Percentiles rank a stretch among this genome's conserved stretches.
Conservation (phyloP, 2,329 filamentous ascomycete species). For the Aureobasidium musti region DNA sequence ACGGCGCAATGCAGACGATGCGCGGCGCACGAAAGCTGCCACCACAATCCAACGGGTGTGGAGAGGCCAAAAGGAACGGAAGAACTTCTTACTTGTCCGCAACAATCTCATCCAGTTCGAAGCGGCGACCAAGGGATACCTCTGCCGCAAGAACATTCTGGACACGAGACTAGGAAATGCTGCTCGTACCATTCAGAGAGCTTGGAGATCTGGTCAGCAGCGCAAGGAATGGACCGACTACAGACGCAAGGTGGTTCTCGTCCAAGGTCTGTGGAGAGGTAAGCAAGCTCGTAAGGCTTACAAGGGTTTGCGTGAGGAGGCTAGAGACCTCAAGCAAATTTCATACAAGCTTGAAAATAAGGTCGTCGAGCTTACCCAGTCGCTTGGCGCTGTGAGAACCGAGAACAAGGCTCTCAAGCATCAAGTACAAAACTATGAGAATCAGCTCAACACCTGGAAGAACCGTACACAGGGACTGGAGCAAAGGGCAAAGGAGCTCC, state of each 20-base stretch:
- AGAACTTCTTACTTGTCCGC: conserved; percentile 73
- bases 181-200: conserved; percentile 83
- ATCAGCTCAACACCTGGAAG: conserved; percentile 94
- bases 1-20: conserved; percentile 74
- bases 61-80: conserved; percentile 88
- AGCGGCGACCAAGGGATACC: conserved; percentile 85
- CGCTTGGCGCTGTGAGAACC: conserved; percentile 84
- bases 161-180: conserved; percentile 93
- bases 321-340: conserved; percentile 97
- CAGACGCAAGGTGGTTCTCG: conserved; percentile 81
- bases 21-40: conserved; percentile 80
- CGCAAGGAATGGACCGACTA: conserved; percentile 83
- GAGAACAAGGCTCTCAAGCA: conserved; percentile 88
- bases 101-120: conserved; percentile 85
- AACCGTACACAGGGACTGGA: conserved; percentile 88
- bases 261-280: conserved; percentile 93
- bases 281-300: conserved; percentile 78
- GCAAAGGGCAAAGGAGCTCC: conserved; percentile 85
- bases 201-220: conserved; percentile 79
- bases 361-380: conserved; percentile 96
- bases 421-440: conserved; percentile 94
- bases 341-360: conserved; percentile 99
- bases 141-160: conserved; percentile 88
- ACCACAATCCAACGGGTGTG: conserved; percentile 95
- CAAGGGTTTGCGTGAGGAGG: conserved; percentile 90